Conservation (phyloP, 176 grass and related monocot genomes). For the Guadua angustifolia region DNA sequence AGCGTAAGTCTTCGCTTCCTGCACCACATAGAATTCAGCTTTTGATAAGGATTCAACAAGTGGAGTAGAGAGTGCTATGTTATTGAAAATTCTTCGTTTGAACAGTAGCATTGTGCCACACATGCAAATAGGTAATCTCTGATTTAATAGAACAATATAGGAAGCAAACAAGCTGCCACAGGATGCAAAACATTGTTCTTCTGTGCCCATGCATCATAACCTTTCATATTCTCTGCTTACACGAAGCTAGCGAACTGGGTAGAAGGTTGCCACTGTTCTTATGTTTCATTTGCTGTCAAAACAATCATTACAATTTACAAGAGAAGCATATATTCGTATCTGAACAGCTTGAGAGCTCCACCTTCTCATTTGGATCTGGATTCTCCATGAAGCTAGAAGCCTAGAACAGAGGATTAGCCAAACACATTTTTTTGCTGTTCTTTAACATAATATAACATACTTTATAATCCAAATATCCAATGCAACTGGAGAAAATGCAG, state of each 20-base stretch:
- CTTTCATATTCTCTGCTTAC: constrained; percentile 7
- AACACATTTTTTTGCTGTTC: neutral
- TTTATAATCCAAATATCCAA: constrained; percentile 9
- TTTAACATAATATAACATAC: neutral
- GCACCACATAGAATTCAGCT: constrained; percentile 22
- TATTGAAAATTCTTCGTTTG: neutral
- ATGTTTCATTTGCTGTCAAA: neutral
- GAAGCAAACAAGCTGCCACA: neutral
- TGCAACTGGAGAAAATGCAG: neutral
- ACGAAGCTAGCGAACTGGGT: neutral
- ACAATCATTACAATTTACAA: constrained; percentile 14
- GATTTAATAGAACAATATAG: neutral
- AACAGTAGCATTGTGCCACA: constrained; percentile 1
- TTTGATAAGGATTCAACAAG: neutral
- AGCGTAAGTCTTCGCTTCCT: constrained; percentile 88
- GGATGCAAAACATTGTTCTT: neutral
- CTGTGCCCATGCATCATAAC: neutral
- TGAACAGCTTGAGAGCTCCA: neutral
- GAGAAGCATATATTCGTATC: neutral
- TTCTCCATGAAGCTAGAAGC: neutral
- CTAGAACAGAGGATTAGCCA: neutral
- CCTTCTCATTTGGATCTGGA: neutral
- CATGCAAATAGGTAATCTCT: neutral
- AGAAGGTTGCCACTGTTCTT: neutral
- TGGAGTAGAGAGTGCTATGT: neutral